These are phyloP conservation scores for Buxus sempervirens DNA, from an alignment of 164 flowering plant genomes.

Conservation along the genomic window DNA sequence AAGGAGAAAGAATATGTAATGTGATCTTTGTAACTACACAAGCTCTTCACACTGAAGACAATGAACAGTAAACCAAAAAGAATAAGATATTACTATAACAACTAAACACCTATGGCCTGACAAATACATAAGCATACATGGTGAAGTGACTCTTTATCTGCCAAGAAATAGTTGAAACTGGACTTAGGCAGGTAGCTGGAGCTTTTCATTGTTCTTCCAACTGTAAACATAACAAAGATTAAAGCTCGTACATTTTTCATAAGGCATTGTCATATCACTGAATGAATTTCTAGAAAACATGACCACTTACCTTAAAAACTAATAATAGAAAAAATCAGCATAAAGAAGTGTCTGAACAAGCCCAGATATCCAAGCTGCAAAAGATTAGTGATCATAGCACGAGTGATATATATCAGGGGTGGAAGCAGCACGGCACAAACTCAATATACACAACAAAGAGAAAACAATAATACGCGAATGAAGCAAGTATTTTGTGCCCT, in stretches of 20 bases:
- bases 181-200: slow-evolving; percentile 66
- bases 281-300: not conserved
- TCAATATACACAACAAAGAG: not conserved
- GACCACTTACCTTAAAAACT: slow-evolving; percentile 61
- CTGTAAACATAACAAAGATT: slow-evolving; percentile 31
- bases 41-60: too few species aligned
- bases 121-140: slow-evolving; percentile 8
- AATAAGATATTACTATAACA: too few species aligned
- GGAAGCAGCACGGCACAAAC: not conserved
- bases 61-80: too few species aligned
- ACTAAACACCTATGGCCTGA: slow-evolving; percentile 3
- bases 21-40: too few species aligned
- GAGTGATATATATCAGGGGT: not conserved
- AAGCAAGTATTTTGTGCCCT: too few species aligned
- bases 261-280: not conserved
- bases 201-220: slow-evolving; percentile 80
- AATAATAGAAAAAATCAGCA: slow-evolving; percentile 95
- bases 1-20: too few species aligned
- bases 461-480: not conserved
- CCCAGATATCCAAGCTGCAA: slow-evolving; percentile 90
- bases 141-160: slow-evolving; percentile 1
- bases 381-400: not conserved
- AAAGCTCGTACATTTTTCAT: not conserved
- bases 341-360: slow-evolving; percentile 86
- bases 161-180: not conserved